Evolutionary conservation across 208 protist genomes (phyloP), one percentile per base, ranked within the genome.

Genomic region (Leptomonas pyrrhocoris): DNA sequence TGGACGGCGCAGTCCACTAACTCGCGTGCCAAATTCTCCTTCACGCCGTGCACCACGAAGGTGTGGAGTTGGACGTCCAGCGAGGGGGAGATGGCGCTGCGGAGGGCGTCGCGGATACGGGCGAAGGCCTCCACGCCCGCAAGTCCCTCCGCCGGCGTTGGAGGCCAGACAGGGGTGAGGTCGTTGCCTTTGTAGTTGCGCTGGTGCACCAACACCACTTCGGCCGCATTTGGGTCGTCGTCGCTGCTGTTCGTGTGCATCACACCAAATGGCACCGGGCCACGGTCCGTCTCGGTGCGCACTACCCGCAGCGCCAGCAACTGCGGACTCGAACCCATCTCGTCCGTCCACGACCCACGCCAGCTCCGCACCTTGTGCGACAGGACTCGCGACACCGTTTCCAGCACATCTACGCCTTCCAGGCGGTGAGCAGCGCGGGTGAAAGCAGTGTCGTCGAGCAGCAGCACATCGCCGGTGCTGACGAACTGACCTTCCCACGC

Each of bases 31-130:
- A 81, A 48, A 50, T 94, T 94, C 53, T 94, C 86, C 55, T 79
- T 79, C 18, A 87, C 53, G 51, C 86, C 89, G 62, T 90, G 86
- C 25, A 92, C 75, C 25, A 94, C 84, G 56, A 94, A 91, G 28
- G 65, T 73, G 51, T 76, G 77, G 36, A 79, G 60, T 16, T 42
- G 15, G 23, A 3, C 16, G 30, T 50, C 28, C 38, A 80, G 46
- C 25, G 64, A 51, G 16, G 72, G 72, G 40, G 40, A 59, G 21
- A 67, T 42, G 15, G 68, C 72, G 34, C 58, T 18, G 42, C 72
- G 72, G 15, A 77, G 50, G n/a, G 45, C 72, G 25, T n/a, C 28
- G 42, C 64, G 25, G 19, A 77, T 16, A 16, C 58, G 64, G 4
- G 25, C 25, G 28, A 67, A 77, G 16, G 68, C 72, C 18, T 54